phyloP scores from a whole-genome alignment of 148 eudicot species.

The Amaranthus hypochondriacus region DNA sequence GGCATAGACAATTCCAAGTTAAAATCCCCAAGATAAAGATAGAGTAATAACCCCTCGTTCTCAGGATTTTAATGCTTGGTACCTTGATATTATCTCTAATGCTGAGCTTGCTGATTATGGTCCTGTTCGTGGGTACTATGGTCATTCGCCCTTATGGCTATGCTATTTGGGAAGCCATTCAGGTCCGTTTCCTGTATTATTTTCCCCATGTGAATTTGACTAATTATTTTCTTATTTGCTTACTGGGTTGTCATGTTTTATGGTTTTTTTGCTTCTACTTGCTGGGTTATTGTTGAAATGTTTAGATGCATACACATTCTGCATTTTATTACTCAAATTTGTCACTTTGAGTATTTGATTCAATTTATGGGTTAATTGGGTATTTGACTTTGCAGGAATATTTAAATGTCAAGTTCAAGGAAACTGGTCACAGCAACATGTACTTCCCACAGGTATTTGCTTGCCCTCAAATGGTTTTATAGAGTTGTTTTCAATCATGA shows the following conservation, averaged over 20 bases:
- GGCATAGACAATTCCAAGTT: slow-evolving; percentile 19
- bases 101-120: slow-evolving; percentile 98
- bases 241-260: background rate
- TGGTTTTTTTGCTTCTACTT: background rate
- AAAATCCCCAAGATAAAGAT: slow-evolving; percentile 46
- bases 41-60: slow-evolving; percentile 70
- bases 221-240: background rate
- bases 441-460: slow-evolving; percentile 85
- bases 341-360: background rate
- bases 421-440: slow-evolving; percentile 97
- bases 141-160: slow-evolving; percentile 98
- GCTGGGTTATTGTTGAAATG: background rate
- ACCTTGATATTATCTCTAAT: slow-evolving; percentile 68
- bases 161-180: slow-evolving; percentile 97
- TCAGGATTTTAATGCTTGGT: slow-evolving; percentile 91
- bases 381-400: slow-evolving; percentile 44
- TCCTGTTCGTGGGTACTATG: slow-evolving; percentile 97
- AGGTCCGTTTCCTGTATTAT: slow-evolving; percentile 30
- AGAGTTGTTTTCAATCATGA: background rate
- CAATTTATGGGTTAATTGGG: background rate
- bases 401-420: slow-evolving; percentile 89
- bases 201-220: too few relatives aligned
- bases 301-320: background rate
- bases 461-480: background rate
- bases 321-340: background rate